These are phyloP conservation scores for Tilletia caries DNA, from an alignment of 1,284 basidiomycete genomes.

Conservation along the genomic window DNA sequence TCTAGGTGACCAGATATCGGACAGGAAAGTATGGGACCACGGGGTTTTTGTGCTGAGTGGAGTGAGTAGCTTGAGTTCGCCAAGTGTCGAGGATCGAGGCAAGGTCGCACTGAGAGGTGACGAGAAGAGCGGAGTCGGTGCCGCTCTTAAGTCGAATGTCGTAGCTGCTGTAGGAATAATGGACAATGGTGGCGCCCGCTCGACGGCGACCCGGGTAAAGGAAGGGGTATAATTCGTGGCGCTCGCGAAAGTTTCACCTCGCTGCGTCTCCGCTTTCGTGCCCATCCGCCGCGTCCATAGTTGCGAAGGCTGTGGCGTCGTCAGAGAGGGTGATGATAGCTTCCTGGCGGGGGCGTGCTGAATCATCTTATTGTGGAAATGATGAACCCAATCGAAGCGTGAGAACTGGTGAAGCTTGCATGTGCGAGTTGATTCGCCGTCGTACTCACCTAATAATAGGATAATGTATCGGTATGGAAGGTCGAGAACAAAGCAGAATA, in stretches of 20 bases:
- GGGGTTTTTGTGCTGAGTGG: not conserved
- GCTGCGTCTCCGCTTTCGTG: not conserved
- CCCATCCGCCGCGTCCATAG: slow-evolving; percentile 11
- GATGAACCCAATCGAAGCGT: not conserved
- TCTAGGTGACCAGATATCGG: slow-evolving; percentile 1
- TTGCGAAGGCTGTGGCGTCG: not conserved
- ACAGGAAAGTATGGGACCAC: not conserved
- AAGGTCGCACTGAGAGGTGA: not conserved
- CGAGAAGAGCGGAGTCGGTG: not conserved
- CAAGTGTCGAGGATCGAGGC: not conserved
- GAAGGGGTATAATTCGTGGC: not conserved
- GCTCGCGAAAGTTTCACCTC: not conserved
- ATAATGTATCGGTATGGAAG: too few species aligned
- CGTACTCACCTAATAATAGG: too few species aligned
- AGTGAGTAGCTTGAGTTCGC: not conserved
- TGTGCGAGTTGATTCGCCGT: too few species aligned
- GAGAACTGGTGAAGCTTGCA: not conserved
- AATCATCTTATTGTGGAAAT: not conserved
- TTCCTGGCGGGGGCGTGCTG: not conserved
- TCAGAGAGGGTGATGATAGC: not conserved
- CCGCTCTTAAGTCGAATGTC: not conserved
- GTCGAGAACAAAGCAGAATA: too few species aligned
- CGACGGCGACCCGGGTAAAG: not conserved
- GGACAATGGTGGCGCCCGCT: not conserved
- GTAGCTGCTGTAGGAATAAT: not conserved